Evolutionary conservation across 2,329 filamentous ascomycete species (phyloP).

Genomic region (Exophiala oligosperma): DNA sequence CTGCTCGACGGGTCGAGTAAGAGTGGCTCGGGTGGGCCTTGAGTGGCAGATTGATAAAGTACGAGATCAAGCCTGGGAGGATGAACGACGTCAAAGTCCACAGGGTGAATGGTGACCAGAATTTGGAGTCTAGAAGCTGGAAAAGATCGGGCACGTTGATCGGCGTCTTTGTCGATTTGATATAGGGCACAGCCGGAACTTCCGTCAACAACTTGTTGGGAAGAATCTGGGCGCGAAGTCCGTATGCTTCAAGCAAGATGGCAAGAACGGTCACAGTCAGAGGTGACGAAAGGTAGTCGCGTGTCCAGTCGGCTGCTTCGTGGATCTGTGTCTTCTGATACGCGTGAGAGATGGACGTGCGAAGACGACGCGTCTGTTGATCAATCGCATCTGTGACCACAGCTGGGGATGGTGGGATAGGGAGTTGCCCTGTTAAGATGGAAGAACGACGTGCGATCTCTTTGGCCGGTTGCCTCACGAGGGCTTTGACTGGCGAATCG

Average conservation of each 20-base stretch:
- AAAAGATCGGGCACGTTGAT: slow-evolving; percentile 80
- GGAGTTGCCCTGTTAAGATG: slow-evolving; percentile 57
- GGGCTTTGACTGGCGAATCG: slow-evolving; percentile 17
- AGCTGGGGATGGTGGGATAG: slow-evolving; percentile 78
- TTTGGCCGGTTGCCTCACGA: slow-evolving; percentile 38
- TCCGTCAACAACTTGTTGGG: slow-evolving; percentile 69
- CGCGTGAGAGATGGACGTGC: slow-evolving; percentile 68
- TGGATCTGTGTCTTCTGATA: slow-evolving; percentile 60
- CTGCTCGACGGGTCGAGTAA: slow-evolving; percentile 41
- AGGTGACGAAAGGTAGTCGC: slow-evolving; percentile 71
- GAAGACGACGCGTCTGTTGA: slow-evolving; percentile 53
- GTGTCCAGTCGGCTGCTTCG: slow-evolving; percentile 64
- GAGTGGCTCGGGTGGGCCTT: slow-evolving; percentile 37
- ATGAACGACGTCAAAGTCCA: slow-evolving; percentile 74
- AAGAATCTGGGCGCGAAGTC: slow-evolving; percentile 69
- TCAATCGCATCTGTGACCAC: slow-evolving; percentile 76
- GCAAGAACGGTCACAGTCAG: slow-evolving; percentile 69
- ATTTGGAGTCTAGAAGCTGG: slow-evolving; percentile 66
- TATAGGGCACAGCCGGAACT: slow-evolving; percentile 60
- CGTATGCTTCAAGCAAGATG: slow-evolving; percentile 67
- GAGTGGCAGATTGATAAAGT: slow-evolving; percentile 85
- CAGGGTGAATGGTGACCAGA: slow-evolving; percentile 79
- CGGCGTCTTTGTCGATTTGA: slow-evolving; percentile 59
- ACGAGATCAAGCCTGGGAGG: slow-evolving; percentile 71
- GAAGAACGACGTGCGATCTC: slow-evolving; percentile 38